Conservation (phyloP, 2,329 filamentous ascomycete species). For the Apiospora phragmitis region DNA sequence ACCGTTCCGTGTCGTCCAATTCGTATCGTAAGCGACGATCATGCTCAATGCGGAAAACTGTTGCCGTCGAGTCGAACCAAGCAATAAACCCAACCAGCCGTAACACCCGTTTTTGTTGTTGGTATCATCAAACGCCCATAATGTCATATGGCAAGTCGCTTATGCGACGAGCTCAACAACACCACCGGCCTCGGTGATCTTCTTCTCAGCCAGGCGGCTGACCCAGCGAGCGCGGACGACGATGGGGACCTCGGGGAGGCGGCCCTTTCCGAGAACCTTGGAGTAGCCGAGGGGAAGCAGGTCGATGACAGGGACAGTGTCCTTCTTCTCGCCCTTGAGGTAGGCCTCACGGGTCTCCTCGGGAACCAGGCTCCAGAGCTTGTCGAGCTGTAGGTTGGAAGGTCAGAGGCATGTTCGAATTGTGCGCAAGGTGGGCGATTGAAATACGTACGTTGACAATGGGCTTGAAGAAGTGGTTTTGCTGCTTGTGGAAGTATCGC, state of each 20-base stretch:
- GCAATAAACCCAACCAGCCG: conserved; percentile 2
- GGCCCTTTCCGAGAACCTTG: conserved; percentile 98
- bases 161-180: conserved; percentile 95
- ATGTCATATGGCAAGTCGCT: conserved; percentile 25
- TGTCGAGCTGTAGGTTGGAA: conserved; percentile 74
- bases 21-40: conserved; percentile 19
- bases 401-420: conserved; percentile 55
- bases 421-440: conserved; percentile 29
- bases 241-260: conserved; percentile 87
- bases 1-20: conserved; percentile 19
- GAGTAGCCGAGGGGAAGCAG: conserved; percentile 96
- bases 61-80: conserved; percentile 11
- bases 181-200: conserved; percentile 98
- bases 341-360: conserved; percentile 91
- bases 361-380: conserved; percentile 97
- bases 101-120: not conserved
- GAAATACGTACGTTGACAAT: conserved; percentile 99
- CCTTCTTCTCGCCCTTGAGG: conserved; percentile 74
- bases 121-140: not conserved
- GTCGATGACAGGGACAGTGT: conserved; percentile 96
- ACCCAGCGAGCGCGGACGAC: conserved; percentile 96
- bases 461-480: conserved; percentile 98
- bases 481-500: conserved; percentile 94
- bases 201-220: conserved; percentile 94
- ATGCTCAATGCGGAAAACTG: not conserved